Conservation (phyloP, 352 stramenopile genomes). For the Pythium insidiosum region DNA sequence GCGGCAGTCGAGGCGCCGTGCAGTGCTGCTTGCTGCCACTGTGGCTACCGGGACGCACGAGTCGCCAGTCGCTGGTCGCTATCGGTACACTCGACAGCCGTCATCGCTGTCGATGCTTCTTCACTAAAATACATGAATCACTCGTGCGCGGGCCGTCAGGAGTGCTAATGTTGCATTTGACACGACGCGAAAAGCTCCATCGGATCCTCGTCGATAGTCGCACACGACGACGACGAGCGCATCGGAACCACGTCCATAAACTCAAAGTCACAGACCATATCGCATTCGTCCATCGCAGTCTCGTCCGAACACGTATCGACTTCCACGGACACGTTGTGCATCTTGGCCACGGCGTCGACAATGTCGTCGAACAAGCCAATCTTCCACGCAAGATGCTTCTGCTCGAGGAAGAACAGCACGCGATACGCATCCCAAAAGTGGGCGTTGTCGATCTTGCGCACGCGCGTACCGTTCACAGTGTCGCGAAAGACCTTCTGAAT, state of each 20-base stretch:
- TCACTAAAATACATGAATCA: no score
- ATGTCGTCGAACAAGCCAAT: conserved; percentile 72
- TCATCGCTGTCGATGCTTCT: no score
- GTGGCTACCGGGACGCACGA: no score
- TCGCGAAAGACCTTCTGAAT: conserved; percentile 93
- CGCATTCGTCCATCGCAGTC: conserved; percentile 33
- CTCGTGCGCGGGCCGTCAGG: no score
- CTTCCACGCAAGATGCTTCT: conserved; percentile 74
- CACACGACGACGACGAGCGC: conserved; percentile 10
- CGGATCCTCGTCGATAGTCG: conserved; percentile 35
- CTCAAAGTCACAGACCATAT: conserved; percentile 11
- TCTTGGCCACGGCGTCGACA: conserved; percentile 54
- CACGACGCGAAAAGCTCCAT: conserved; percentile 30
- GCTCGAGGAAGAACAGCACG: conserved; percentile 67
- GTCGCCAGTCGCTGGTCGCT: no score
- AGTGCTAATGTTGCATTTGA: conserved; percentile 30
- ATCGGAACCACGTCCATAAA: conserved; percentile 9
- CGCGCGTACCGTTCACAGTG: conserved; percentile 52
- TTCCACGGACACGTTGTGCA: conserved; percentile 21
- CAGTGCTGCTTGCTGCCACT: no score
- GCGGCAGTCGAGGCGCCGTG: no score
- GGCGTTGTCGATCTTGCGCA: conserved; percentile 80
- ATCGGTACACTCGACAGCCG: no score
- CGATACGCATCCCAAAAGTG: conserved; percentile 78
- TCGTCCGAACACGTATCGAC: conserved; percentile 39